Base-by-base conservation (phyloP, 2,329 filamentous ascomycete genomes). In the Diaporthe ilicicola region DNA sequence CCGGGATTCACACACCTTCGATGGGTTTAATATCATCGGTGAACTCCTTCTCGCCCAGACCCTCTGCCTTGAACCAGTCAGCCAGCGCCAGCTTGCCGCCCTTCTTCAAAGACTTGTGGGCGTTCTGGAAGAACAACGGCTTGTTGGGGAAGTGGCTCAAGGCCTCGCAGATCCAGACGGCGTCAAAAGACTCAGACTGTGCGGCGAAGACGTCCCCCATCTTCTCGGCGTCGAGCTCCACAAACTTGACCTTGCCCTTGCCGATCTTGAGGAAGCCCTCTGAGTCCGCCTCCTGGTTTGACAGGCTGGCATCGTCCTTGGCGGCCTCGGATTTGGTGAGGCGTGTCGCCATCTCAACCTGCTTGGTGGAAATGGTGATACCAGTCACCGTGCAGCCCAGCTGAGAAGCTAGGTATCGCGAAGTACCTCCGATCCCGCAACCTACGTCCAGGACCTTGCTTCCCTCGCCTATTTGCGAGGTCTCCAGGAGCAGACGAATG, bases 131-230 rank as follows among this genome's bases (percentile, higher is more conserved):
- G 79, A 90, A 90, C 2, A 89, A 78, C 2, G 82, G 79, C 77
- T 90, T 90, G 75, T 90, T 83, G 0, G 88, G 87, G 70, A 90
- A 84, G 77, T 90, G 88, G 74, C 86, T 89, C 71, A 90, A 82
- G 2, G 88, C 88, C 77, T 90, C 88, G 61, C 86, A 88, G 76
- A 90, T 89, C 88, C 88, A 91, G 27, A 90, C 87, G 53, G 82
- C 83, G 74, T 90, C 87, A 74, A 90, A 90, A 2, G 74, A 77
- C 61, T 75, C 77, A 37, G 76, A 75, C 42, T 79, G 79, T 1
- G 76, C 77, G 2, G 76, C 78, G 73, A 90, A 90, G 76, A 82
- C 81, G 1, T 86, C 83, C 2, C 83, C 85, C 86, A 91, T 89
- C 75, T 84, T 88, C 80, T 90, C 89, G 2, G 88, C 88, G 75